phyloP scores from a whole-genome alignment of 2,329 filamentous ascomycete species.

The Polytolypa hystricis region DNA sequence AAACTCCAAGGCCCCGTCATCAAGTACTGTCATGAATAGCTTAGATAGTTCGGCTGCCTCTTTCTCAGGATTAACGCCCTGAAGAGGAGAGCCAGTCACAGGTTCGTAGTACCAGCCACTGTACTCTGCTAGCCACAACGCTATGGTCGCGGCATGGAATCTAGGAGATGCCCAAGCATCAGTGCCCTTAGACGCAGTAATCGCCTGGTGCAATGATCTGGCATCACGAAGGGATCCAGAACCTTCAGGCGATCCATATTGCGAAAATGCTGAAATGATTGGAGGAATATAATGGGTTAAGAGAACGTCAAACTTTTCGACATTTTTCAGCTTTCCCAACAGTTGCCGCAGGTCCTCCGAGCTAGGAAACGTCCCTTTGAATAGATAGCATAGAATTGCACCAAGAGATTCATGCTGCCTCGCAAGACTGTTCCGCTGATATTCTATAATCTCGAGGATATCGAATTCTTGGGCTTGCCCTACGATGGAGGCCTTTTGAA shows the following conservation, averaged over 20 bases:
- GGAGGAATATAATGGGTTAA: slow-evolving; percentile 73
- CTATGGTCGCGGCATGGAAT: slow-evolving; percentile 65
- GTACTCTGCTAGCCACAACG: slow-evolving; percentile 89
- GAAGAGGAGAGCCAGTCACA: slow-evolving; percentile 47
- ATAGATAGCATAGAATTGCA: slow-evolving; percentile 65
- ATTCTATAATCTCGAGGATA: slow-evolving; percentile 65
- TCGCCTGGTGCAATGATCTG: slow-evolving; percentile 55
- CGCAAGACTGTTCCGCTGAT: slow-evolving; percentile 66
- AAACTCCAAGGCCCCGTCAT: slow-evolving; percentile 87
- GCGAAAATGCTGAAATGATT: slow-evolving; percentile 63
- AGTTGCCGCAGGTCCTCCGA: slow-evolving; percentile 64
- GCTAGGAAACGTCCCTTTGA: slow-evolving; percentile 62
- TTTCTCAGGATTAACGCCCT: slow-evolving; percentile 50
- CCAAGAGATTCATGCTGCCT: slow-evolving; percentile 84
- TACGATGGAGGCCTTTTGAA: slow-evolving; percentile 64
- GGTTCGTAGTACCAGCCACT: slow-evolving; percentile 78
- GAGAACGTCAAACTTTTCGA: slow-evolving; percentile 66
- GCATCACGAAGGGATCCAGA: slow-evolving; percentile 57
- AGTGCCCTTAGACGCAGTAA: slow-evolving; percentile 57
- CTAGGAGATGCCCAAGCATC: slow-evolving; percentile 61
- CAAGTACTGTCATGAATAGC: slow-evolving; percentile 63
- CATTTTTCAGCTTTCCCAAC: slow-evolving; percentile 53
- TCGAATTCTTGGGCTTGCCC: slow-evolving; percentile 55
- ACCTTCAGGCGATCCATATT: slow-evolving; percentile 68
- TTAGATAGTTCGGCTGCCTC: slow-evolving; percentile 63